Conservation (phyloP, 164 flowering plant genomes). For the Saururus chinensis region DNA sequence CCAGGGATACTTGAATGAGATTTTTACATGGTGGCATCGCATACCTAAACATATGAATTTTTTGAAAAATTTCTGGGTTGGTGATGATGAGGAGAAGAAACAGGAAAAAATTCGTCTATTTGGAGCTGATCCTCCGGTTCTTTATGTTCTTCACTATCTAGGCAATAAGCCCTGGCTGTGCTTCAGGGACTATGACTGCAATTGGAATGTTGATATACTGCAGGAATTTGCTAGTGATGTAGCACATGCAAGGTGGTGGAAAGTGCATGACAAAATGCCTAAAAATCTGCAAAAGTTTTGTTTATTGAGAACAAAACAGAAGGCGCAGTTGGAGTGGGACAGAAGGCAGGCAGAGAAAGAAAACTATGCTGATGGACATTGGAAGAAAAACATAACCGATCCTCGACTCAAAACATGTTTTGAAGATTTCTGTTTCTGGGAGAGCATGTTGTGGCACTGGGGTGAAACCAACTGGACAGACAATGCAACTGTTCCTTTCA, state of each 20-base stretch:
- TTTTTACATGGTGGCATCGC: conserved; percentile 97
- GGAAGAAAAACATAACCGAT: conserved; percentile 73
- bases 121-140: conserved; percentile 76
- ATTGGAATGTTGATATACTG: conserved; percentile 75
- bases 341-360: conserved; percentile 82
- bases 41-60: conserved; percentile 89
- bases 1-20: conserved; percentile 83
- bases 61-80: conserved; percentile 83
- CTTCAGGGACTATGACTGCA: conserved; percentile 89
- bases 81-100: conserved; percentile 68
- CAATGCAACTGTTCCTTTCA: conserved; percentile 18
- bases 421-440: conserved; percentile 63
- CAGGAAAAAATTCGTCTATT: conserved; percentile 56
- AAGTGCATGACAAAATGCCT: conserved; percentile 86
- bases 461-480: conserved; percentile 73
- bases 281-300: conserved; percentile 67
- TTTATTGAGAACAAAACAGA: conserved; percentile 70
- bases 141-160: conserved; percentile 79
- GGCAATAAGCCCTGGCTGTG: conserved; percentile 95
- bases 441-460: conserved; percentile 74
- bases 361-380: conserved; percentile 68
- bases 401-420: conserved; percentile 33
- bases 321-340: conserved; percentile 87
- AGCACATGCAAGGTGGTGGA: conserved; percentile 89
- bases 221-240: conserved; percentile 84